Base-by-base conservation (phyloP, 1,139 yeast genomes). In the Meyerozyma sp. region DNA sequence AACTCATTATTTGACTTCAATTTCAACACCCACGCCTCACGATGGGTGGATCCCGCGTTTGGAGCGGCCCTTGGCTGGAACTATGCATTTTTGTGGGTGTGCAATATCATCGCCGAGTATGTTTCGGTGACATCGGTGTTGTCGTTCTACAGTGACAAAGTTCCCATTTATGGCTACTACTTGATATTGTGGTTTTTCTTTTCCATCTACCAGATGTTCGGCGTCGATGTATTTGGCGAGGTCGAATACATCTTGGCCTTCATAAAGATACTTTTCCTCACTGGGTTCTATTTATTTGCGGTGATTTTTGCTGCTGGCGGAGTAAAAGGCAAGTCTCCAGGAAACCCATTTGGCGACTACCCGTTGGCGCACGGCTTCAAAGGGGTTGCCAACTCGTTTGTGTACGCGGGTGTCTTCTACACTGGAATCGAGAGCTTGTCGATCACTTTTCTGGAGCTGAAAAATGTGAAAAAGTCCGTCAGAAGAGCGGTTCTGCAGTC, bases 281-380 rank as follows among this genome's bases (percentile, higher is more conserved):
- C 40, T 3, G 49, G 49, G 3, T 46, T 45, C 32, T 46, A 46
- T 32, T 13, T 46, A 14, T 46, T 46, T 42, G 45, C 47, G 14
- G 39, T 46, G 16, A 42, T 46, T 4, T 46, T 38, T 41, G 50
- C 50, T 2, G 44, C 49, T 7, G 49, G 50, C 7, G 49, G 49
- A 9, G 44, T 47, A 7, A 16, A 21, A 7, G 42, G 40, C 13
- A 47, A 47, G 40, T 44, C 44, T 8, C 50, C 50, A 9, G 73
- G 58, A 34, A 67, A 70, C 47, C 73, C 73, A 3, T 55, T 56
- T 44, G 34, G 41, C 25, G 49, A 47, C 2, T 44, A 41, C 13
- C 50, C 49, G 4, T 51, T 69, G 39, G 61, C 65, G n/a, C 56
- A 69, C 44, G 88, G 88, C 0, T 81, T 83, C 57, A 72, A 76